These are phyloP conservation scores for Alternaria sp. DNA, from an alignment of 2,329 filamentous ascomycete species.

Conservation along the genomic window DNA sequence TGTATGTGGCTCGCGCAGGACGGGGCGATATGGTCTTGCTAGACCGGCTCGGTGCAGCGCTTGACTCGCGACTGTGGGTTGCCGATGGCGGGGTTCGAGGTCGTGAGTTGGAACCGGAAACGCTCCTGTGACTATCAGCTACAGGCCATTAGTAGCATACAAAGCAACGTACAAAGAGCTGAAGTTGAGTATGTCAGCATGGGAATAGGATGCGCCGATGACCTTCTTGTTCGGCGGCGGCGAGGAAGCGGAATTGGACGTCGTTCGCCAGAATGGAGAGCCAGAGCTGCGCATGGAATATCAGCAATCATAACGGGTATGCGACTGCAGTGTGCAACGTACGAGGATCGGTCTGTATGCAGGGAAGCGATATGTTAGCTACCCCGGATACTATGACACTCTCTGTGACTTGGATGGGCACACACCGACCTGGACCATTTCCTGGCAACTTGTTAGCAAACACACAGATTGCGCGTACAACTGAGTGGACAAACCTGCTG, in stretches of 20 bases:
- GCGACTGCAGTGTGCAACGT: constrained; percentile 19
- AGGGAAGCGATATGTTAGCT: constrained; percentile 47
- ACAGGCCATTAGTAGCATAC: background rate
- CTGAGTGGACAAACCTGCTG: constrained; percentile 47
- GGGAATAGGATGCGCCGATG: constrained; percentile 93
- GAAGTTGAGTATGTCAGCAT: constrained; percentile 91
- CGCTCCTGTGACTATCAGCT: constrained; percentile 56
- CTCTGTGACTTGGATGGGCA: constrained; percentile 45
- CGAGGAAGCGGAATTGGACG: constrained; percentile 55
- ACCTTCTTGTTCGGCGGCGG: constrained; percentile 68
- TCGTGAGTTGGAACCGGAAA: constrained; percentile 67
- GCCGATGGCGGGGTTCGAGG: constrained; percentile 75
- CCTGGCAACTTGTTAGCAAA: constrained; percentile 61
- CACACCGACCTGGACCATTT: constrained; percentile 99
- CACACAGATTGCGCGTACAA: background rate
- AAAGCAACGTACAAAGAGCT: constrained; percentile 70
- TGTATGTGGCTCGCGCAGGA: constrained; percentile 73
- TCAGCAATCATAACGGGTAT: constrained; percentile 8
- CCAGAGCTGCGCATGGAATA: constrained; percentile 65
- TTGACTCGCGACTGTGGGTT: constrained; percentile 64
- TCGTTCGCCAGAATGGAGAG: constrained; percentile 85
- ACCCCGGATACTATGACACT: constrained; percentile 33
- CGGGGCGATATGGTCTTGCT: constrained; percentile 64
- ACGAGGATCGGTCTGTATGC: constrained; percentile 47
- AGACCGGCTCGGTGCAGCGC: constrained; percentile 62